phyloP scores from a whole-genome alignment of 768 basidiomycete genomes.

The Mycena pura region DNA sequence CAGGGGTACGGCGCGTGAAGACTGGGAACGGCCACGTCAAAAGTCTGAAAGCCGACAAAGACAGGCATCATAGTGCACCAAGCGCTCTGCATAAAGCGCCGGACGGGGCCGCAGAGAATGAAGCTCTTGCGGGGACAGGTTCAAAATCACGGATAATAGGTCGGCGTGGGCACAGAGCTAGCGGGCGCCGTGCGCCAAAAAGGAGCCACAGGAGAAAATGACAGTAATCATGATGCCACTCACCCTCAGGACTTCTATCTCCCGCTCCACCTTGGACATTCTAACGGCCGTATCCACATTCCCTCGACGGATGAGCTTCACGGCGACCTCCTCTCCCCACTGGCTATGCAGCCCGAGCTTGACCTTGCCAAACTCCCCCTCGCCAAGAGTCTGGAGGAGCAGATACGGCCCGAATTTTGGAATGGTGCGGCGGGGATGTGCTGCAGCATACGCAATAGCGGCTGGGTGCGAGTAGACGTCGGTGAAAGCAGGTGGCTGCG shows the following conservation, averaged over 20 bases:
- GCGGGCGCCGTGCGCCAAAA: not conserved
- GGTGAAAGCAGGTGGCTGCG: constrained; percentile 55
- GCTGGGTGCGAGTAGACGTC: constrained; percentile 89
- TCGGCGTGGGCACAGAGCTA: not conserved
- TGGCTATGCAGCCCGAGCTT: constrained; percentile 94
- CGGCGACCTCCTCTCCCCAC: constrained; percentile 98
- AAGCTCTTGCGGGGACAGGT: too few species aligned
- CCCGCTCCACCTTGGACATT: constrained; percentile 95
- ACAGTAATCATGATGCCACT: constrained; percentile 36
- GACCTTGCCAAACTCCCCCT: constrained; percentile 99
- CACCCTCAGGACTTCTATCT: constrained; percentile 96
- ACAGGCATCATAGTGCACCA: too few species aligned
- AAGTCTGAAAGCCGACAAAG: too few species aligned
- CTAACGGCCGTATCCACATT: constrained; percentile 87
- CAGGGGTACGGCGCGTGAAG: too few species aligned
- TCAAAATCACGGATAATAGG: too few species aligned
- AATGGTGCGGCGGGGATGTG: constrained; percentile 85
- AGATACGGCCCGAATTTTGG: constrained; percentile 97
- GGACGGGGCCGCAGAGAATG: too few species aligned
- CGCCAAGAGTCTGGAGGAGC: constrained; percentile 93
- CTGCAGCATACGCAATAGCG: constrained; percentile 80
- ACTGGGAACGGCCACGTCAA: not conserved
- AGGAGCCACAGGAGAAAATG: not conserved
- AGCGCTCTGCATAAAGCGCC: too few species aligned
- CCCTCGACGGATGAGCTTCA: constrained; percentile 93